Percentiles rank a stretch among this genome's conserved stretches.
These are phyloP conservation scores for Plasmodium adleri DNA, from an alignment of 169 alveolate genomes.

Conservation along the genomic window DNA sequence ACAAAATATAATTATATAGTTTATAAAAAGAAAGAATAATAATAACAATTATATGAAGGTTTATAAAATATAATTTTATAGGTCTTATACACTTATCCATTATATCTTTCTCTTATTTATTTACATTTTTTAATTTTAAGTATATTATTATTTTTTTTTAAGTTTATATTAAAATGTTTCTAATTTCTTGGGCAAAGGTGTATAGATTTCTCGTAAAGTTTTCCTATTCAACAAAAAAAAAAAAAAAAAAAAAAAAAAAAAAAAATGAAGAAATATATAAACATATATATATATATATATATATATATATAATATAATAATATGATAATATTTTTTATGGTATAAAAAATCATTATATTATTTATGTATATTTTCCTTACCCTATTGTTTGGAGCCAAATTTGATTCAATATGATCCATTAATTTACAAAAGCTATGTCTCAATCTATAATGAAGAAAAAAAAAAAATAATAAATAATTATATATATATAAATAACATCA, in stretches of 20 bases:
- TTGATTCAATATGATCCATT: slow-evolving; percentile 74
- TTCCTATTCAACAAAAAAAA: slow-evolving; percentile 69
- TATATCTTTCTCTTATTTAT: too few relatives aligned
- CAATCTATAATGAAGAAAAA: slow-evolving; percentile 20
- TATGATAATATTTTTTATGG: background rate
- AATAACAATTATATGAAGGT: too few relatives aligned
- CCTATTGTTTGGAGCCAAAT: slow-evolving; percentile 59
- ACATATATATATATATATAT: slow-evolving; percentile 5
- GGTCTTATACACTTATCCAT: too few relatives aligned
- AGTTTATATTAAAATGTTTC: slow-evolving; percentile 80
- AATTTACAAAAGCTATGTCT: slow-evolving; percentile 76
- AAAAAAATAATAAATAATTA: background rate
- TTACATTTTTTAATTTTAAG: too few relatives aligned
- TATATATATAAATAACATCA: background rate
- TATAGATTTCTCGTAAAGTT: slow-evolving; percentile 86
- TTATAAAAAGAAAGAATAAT: too few relatives aligned
- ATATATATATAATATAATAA: background rate
- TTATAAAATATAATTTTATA: too few relatives aligned
- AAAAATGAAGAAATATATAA: background rate
- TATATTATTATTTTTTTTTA: too few relatives aligned
- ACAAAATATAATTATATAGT: too few relatives aligned
- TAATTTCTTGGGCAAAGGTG: slow-evolving; percentile 87
- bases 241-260: background rate
- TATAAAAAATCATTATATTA: background rate
- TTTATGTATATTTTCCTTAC: slow-evolving; percentile 21